Conservation (phyloP, 768 basidiomycete genomes). For the Lentinula sp. region DNA sequence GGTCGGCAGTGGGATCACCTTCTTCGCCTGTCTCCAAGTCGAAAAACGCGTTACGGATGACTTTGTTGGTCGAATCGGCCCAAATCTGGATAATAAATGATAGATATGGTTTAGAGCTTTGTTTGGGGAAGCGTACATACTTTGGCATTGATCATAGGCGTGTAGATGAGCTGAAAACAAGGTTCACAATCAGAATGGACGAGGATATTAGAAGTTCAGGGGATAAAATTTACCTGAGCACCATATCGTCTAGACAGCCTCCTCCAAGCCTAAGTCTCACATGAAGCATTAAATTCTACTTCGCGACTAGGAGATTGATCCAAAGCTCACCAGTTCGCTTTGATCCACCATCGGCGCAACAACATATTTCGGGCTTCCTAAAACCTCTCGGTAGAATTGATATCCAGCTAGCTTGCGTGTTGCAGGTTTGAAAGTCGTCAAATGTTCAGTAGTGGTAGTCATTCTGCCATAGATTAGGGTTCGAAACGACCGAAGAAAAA, state of each 20-base stretch:
- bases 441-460: background rate
- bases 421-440: background rate
- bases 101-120: background rate
- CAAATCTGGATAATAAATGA: slow-evolving; percentile 50
- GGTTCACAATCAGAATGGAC: background rate
- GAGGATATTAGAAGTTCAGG: background rate
- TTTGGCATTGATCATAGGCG: slow-evolving; percentile 98
- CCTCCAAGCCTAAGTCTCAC: slow-evolving; percentile 74
- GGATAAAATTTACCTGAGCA: slow-evolving; percentile 49
- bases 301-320: background rate
- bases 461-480: background rate
- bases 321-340: slow-evolving; percentile 76
- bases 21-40: slow-evolving; percentile 73
- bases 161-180: slow-evolving; percentile 70
- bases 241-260: slow-evolving; percentile 77
- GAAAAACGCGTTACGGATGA: slow-evolving; percentile 60
- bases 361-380: slow-evolving; percentile 83
- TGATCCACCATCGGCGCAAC: slow-evolving; percentile 99
- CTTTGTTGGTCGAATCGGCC: slow-evolving; percentile 40
- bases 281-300: background rate
- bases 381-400: slow-evolving; percentile 72
- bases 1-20: slow-evolving; percentile 64
- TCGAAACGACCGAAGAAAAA: background rate
- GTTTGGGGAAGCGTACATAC: slow-evolving; percentile 23
- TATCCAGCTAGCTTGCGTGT: slow-evolving; percentile 60